Base-by-base conservation (phyloP, 306 rosid genomes). In the Canavalia gladiata region DNA sequence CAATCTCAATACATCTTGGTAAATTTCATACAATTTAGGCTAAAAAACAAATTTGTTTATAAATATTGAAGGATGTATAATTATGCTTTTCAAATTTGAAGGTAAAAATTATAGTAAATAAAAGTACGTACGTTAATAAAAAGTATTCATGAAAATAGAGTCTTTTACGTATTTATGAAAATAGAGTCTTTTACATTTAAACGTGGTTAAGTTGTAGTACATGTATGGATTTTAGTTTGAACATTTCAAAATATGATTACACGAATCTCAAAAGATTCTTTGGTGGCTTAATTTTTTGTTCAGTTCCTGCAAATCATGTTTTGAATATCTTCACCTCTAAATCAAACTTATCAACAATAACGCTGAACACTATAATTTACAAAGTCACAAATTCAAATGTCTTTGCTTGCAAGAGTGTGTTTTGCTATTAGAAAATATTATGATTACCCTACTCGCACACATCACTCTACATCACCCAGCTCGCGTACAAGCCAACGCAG, bases 391-490 rank as follows among this genome's bases (percentile, higher is more conserved):
- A 51, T 33, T 50, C 4, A 31, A 51, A 71, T 7, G 31, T 33
- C 47, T 51, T 70, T 50, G 46, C 47, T 71, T 70, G 75, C 59
- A 70, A 31, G 75, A 7, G 10, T 68, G 42, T 47, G 18, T 2
- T 3, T 45, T 28, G 9, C 43, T 31, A 12, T 31, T 18, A 54
- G 63, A 72, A 34, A 72, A 49, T 60, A 46, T 11, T 12, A 4
- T 33, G 62, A 70, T 68, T 68, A 25, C 5, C 42, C n/a, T n/a
- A n/a, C n/a, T n/a, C n/a, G n/a, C n/a, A n/a, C n/a, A n/a, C n/a
- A n/a, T n/a, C n/a, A n/a, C n/a, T n/a, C n/a, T n/a, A n/a, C n/a
- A n/a, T n/a, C n/a, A n/a, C n/a, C n/a, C n/a, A 45, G 75, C 72
- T 66, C 30, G 58, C 25, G 2, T 5, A 47, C 43, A 69, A 47